Evolutionary conservation across 805 yeast genomes (phyloP).

Genomic region (Schwanniomyces yamadae): DNA sequence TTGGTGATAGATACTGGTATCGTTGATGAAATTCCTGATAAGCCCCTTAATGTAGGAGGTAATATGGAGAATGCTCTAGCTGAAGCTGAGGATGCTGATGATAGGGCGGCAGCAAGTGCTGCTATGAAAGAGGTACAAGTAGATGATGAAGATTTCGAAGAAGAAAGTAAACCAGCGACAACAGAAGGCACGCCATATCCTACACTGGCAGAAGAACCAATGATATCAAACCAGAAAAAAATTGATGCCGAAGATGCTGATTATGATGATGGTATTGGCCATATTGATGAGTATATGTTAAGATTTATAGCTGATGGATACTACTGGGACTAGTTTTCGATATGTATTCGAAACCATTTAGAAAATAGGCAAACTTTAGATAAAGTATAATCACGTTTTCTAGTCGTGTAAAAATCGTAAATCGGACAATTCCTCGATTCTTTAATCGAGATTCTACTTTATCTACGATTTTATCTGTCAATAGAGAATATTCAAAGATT

Average conservation of each 20-base stretch:
- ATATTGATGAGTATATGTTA: slow-evolving; percentile 96
- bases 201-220: slow-evolving; percentile 29
- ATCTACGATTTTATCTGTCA: no score
- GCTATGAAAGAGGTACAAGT: slow-evolving; percentile 84
- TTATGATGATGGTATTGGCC: slow-evolving; percentile 67
- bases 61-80: slow-evolving; percentile 65
- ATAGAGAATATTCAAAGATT: not conserved
- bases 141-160: slow-evolving; percentile 84
- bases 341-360: no score
- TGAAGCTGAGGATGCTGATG: slow-evolving; percentile 94
- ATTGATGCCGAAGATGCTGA: slow-evolving; percentile 32
- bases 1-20: slow-evolving; percentile 63
- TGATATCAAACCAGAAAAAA: not conserved
- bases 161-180: slow-evolving; percentile 28
- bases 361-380: not conserved
- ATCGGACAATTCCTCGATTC: slow-evolving; percentile 2
- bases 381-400: not conserved
- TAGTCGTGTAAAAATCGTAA: not conserved
- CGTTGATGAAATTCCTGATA: slow-evolving; percentile 40
- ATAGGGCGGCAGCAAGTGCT: slow-evolving; percentile 80
- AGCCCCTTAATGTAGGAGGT: slow-evolving; percentile 31
- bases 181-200: slow-evolving; percentile 22
- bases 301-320: slow-evolving; percentile 82
- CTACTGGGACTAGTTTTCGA: slow-evolving; percentile 36
- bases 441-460: no score